These are phyloP conservation scores for Saussurea involucrata DNA, from an alignment of 129 eudicot genomes.

Conservation along the genomic window DNA sequence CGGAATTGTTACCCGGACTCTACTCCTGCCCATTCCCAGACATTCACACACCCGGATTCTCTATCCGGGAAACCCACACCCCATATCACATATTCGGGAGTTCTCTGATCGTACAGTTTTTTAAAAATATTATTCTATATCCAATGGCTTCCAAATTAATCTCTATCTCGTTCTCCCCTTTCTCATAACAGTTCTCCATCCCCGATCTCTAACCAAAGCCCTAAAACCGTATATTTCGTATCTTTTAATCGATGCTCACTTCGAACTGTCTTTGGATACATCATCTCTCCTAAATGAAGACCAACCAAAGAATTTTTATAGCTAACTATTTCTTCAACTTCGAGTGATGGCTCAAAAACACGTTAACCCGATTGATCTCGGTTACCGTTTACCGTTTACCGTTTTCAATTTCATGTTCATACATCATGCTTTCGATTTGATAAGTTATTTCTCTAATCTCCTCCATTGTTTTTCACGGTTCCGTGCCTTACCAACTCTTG, in stretches of 20 bases:
- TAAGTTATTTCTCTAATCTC: neutral
- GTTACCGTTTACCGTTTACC: conserved; percentile 23
- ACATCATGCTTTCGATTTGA: neutral
- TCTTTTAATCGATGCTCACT: conserved; percentile 12
- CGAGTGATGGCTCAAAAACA: conserved; percentile 15
- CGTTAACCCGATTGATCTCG: conserved; percentile 53
- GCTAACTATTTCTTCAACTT: conserved; percentile 32
- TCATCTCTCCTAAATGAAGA: conserved; percentile 29
- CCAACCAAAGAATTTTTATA: conserved; percentile 18
- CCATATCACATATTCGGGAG: too few relatives aligned
- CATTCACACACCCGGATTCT: too few relatives aligned
- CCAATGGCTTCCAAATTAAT: conserved; percentile 64
- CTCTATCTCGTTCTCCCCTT: conserved; percentile 42
- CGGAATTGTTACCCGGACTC: too few relatives aligned
- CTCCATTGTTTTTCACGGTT: conserved; percentile 32
- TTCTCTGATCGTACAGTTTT: too few relatives aligned
- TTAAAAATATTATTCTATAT: too few relatives aligned
- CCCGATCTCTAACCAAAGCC: conserved; percentile 18
- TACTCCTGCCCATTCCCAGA: too few relatives aligned
- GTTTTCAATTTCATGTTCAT: neutral
- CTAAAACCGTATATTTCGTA: neutral
- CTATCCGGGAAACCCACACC: neutral
- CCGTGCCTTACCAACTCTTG: conserved; percentile 71
- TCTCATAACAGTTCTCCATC: conserved; percentile 35
- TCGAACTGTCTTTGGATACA: conserved; percentile 19